A percentile compares a stretch with the other conserved stretches of the same genome.
These are phyloP conservation scores for Aurantiochytrium sp. DNA, from an alignment of 108 stramenopile genomes.

Conservation along the genomic window DNA sequence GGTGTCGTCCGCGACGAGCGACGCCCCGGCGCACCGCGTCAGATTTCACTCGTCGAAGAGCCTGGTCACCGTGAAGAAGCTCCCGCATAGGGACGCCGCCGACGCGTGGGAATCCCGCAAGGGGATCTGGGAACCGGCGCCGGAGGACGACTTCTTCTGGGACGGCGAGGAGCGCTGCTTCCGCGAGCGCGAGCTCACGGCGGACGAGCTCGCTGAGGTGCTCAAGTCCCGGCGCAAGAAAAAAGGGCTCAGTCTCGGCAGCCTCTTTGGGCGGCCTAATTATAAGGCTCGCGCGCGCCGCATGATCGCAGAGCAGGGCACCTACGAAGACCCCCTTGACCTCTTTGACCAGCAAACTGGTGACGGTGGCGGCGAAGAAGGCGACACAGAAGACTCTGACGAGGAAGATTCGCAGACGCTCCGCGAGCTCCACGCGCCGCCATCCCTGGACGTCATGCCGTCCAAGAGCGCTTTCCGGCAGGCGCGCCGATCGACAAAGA, in stretches of 20 bases:
- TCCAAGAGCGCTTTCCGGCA: background rate
- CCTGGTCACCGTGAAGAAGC: background rate
- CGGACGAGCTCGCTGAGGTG: background rate
- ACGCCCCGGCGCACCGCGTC: background rate
- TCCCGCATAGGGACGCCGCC: background rate
- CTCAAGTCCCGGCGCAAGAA: background rate
- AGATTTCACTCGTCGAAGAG: background rate
- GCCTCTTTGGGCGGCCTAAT: background rate
- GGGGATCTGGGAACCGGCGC: background rate
- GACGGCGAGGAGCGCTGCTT: background rate
- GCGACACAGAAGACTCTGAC: background rate
- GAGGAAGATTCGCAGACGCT: too few species aligned
- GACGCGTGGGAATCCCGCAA: background rate
- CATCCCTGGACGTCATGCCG: background rate
- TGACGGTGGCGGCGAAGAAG: background rate
- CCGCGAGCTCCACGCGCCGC: background rate
- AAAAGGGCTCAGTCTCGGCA: background rate
- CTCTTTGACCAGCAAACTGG: background rate
- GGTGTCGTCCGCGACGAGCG: background rate
- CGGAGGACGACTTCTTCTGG: slow-evolving; percentile 16
- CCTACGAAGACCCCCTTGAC: background rate
- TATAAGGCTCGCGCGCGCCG: background rate
- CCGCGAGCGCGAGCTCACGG: background rate
- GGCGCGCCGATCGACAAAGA: background rate
- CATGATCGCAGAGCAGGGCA: background rate